A percentile compares a stretch with the other conserved stretches of the same genome.
These are phyloP conservation scores for Grosmannia clavigera DNA, from an alignment of 2,329 filamentous ascomycete species.

Conservation along the genomic window DNA sequence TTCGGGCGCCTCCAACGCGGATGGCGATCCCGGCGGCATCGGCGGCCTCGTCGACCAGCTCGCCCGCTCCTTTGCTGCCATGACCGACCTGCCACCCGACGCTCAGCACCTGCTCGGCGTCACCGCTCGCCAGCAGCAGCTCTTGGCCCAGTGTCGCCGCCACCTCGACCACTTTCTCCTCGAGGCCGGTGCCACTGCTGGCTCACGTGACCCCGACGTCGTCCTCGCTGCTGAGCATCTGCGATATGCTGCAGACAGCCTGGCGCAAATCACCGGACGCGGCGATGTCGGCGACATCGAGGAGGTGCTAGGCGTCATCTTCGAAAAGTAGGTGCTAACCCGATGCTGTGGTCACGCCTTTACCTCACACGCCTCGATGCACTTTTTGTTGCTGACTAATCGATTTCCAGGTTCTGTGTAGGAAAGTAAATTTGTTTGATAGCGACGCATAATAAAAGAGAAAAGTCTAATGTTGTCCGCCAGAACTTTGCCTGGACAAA, in stretches of 20 bases:
- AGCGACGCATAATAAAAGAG: background rate
- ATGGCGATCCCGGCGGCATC: slow-evolving; percentile 31
- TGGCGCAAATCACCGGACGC: slow-evolving; percentile 79
- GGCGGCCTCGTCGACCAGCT: slow-evolving; percentile 60
- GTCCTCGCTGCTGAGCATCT: slow-evolving; percentile 85
- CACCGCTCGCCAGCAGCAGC: slow-evolving; percentile 75
- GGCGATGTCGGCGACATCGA: slow-evolving; percentile 84
- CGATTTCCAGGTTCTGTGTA: slow-evolving; percentile 29
- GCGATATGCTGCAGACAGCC: slow-evolving; percentile 62
- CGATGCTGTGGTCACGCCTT: background rate
- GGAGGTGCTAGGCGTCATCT: slow-evolving; percentile 90
- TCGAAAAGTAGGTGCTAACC: slow-evolving; percentile 66
- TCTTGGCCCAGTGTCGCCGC: slow-evolving; percentile 59
- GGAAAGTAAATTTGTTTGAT: slow-evolving; percentile 13
- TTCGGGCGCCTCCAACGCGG: slow-evolving; percentile 21
- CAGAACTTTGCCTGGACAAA: background rate
- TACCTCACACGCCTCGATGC: too few species aligned
- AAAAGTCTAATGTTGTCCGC: background rate
- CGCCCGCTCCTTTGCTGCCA: slow-evolving; percentile 50
- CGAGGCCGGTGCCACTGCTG: slow-evolving; percentile 25
- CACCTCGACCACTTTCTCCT: slow-evolving; percentile 63
- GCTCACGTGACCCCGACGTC: slow-evolving; percentile 49
- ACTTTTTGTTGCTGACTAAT: background rate
- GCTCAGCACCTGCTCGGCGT: slow-evolving; percentile 81
- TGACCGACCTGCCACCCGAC: slow-evolving; percentile 59